Evolutionary conservation across 108 stramenopile genomes (phyloP).

Genomic region (Nitzschia inconspicua): DNA sequence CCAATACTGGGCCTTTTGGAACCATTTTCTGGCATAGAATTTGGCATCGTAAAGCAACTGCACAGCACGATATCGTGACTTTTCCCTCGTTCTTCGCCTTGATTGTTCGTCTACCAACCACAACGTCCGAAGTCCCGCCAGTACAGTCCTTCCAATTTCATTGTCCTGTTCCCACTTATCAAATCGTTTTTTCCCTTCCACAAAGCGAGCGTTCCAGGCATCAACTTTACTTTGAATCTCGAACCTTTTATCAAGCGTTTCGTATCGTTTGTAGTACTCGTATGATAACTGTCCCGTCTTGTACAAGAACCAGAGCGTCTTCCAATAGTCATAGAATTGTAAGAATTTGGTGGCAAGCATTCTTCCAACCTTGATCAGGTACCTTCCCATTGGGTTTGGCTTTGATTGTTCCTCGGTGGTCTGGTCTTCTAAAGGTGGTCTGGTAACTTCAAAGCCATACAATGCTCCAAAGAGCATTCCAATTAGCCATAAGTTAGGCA

Average conservation of each 20-base stretch:
- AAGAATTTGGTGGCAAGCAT: slow-evolving; percentile 29
- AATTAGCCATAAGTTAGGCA: slow-evolving; percentile 61
- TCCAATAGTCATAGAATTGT: slow-evolving; percentile 21
- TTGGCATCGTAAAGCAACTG: slow-evolving; percentile 29
- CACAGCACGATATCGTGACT: slow-evolving; percentile 39
- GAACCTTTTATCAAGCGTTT: slow-evolving; percentile 46
- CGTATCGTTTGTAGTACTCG: slow-evolving; percentile 63
- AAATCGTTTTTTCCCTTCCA: slow-evolving; percentile 53
- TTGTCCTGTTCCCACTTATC: slow-evolving; percentile 69
- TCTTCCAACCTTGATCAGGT: slow-evolving; percentile 18
- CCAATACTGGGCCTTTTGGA: slow-evolving; percentile 2
- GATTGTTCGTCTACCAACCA: slow-evolving; percentile 62
- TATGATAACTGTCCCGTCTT: slow-evolving; percentile 62
- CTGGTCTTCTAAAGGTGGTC: background rate
- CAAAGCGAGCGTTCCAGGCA: slow-evolving; percentile 61
- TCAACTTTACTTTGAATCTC: slow-evolving; percentile 60
- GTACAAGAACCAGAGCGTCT: slow-evolving; percentile 51
- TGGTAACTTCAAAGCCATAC: slow-evolving; percentile 45
- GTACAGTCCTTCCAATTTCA: slow-evolving; percentile 53
- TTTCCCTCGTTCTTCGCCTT: slow-evolving; percentile 13
- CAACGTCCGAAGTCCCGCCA: slow-evolving; percentile 50
- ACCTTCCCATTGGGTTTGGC: slow-evolving; percentile 1
- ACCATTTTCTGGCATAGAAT: slow-evolving; percentile 6
- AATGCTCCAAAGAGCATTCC: slow-evolving; percentile 38
- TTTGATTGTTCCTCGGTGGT: background rate